Base-by-base conservation (phyloP, 345 rosid genomes). In the Hypericum androsaemum region DNA sequence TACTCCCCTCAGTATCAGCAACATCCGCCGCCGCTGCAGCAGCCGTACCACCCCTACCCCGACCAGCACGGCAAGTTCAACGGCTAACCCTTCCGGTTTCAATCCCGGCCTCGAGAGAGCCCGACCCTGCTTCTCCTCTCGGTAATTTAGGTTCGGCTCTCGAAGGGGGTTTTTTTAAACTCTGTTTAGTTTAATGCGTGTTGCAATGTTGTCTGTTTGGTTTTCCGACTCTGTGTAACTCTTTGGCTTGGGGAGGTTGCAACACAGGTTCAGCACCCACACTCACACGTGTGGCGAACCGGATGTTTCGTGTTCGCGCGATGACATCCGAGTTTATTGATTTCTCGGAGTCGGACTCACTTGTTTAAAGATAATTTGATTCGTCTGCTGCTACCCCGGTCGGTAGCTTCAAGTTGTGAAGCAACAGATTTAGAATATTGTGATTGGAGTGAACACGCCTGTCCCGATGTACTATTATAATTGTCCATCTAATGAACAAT, bases 361-460 rank as follows among this genome's bases (percentile, higher is more conserved):
- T n/a, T n/a, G n/a, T n/a, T n/a, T n/a, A n/a, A n/a, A n/a, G n/a
- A n/a, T n/a, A n/a, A n/a, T n/a, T n/a, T 40, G 50, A 57, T 56
- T 53, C 66, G 15, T 48, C 70, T 60, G 35, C 59, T 41, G 35
- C 57, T 12, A 58, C 69, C 61, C 50, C n/a, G n/a, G n/a, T n/a
- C 65, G 52, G 56, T 37, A 14, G 43, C 76, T 61, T 69, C 68
- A 57, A 77, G 73, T 61, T 65, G 72, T 11, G 54, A 61, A 53
- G 61, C 61, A 45, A 57, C 3, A 49, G 73, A 61, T 62, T 47
- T 57, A 47, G 73, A 50, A 48, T 88, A 86, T 57, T 86, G 94
- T 64, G 96, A 86, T 58, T 86, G 96, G 96, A 89, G 95, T 63
- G 94, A 82, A 58, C 90, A 86, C 66, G 59, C 70, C 56, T 89